Base-by-base conservation (phyloP, 164 flowering plant species). In the Houttuynia cordata region DNA sequence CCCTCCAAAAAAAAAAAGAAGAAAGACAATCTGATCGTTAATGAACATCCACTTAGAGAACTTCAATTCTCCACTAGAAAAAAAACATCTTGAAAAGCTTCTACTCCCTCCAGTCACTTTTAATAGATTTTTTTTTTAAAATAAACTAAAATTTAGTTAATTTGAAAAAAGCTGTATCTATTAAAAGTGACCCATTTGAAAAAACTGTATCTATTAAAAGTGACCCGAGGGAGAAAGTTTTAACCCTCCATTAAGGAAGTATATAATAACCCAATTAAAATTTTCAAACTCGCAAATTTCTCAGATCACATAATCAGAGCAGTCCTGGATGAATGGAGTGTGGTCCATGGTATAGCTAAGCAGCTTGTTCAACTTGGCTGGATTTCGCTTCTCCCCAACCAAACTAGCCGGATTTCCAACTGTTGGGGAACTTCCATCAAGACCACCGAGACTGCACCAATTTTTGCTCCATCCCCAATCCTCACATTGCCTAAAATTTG, bases 391-490 rank as follows among this genome's bases (percentile, higher is more conserved):
- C 56, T 87, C 85, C 7, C 91, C 93, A n/a, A 91, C 21, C 64
- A 84, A 56, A 62, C 80, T 86, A 0, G 93, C 88, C 0, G 96
- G 96, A 59, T 86, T 87, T 23, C 97, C 96, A 1, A 86, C 97
- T 0, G 85, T 91, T 10, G 94, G 0, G 87, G 91, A 8, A 90
- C 81, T 12, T 87, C 90, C 68, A 81, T 85, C 49, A 85, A 23
- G 41, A 90, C 94, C 60, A 87, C 83, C 0, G 94, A 81, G 6
- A 90, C 88, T 4, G 97, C 94, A 0, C 97, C 97, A 70, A 90
- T 80, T 61, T 83, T 90, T 0, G 94, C 91, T 1, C 85, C 87
- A 8, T 82, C 82, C 0, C 94, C 97, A 59, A 90, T 73, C 63
- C 49, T 75, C 56, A 90, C 71, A 58, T 82, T 85, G 20, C 97